Evolutionary conservation across 2,329 filamentous ascomycete species (phyloP), one percentile per base, ranked within the genome.

Genomic region (Cercospora sp.): DNA sequence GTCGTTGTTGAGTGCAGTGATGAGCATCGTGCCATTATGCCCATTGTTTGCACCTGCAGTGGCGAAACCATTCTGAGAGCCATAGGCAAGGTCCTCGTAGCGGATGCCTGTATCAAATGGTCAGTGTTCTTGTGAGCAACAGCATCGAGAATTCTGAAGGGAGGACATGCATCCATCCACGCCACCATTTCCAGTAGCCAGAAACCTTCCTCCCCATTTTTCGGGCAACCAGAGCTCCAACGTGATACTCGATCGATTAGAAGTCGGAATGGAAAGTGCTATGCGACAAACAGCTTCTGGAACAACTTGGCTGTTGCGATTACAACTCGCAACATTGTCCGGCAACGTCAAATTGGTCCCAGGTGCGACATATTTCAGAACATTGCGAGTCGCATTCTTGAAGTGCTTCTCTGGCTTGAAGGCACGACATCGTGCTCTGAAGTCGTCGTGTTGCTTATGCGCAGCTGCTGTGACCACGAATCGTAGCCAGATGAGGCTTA

Each of bases 371-470:
- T 61, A 43, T 43, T 37, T 16, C 58, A 61, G n/a, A 5, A 61
- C 32, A n/a, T 28, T 61, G 18, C 34, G 34, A 10, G 30, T 61
- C 6, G 34, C 28, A 9, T 61, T 37, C 18, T 26, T 16, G 3
- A 61, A 18, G 58, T 9, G 12, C 5, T 2, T 26, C 13, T 45
- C 58, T 1, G 58, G 58, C 58, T 61, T 37, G 32, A 61, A 61
- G 2, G 28, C 4, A 21, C 51, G 87, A 74, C 83, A 16, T 55
- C n/a, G 45, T 43, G 43, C 18, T 34, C 32, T 12, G 2, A 45
- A 71, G 12, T 30, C 24, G 3, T 26, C 16, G 8, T 57, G 51
- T n/a, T 57, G 51, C 43, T 49, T 49, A 13, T 21, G 43, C 43
- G 43, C 43, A 18, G 21, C n/a, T 49, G 9, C 18, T 21, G 6